Evolutionary conservation across 2,329 filamentous ascomycete species (phyloP), one percentile per base, ranked within the genome.

Genomic region (Sporothrix variecibatus): DNA sequence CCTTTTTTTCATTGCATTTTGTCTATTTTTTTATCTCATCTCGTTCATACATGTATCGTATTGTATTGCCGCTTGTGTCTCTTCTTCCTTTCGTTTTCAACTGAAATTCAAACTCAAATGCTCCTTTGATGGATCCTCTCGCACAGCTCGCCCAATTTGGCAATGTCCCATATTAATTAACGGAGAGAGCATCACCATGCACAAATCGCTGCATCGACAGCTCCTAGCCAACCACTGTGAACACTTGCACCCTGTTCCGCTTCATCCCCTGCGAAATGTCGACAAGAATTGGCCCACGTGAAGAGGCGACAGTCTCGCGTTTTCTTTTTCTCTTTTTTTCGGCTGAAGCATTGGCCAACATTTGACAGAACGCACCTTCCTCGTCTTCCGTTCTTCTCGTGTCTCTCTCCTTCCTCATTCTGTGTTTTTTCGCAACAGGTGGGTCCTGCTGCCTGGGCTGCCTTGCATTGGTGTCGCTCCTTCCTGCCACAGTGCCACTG

Each of bases 381-480:
- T 65, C 15, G n/a, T 4, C 40, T 31, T 58, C 17, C 6, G 9
- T 3, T 23, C n/a, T 23, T 23, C 20, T 53, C 49, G 4, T 15
- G 40, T 17, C 51, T 53, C 11, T 23, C 51, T 26, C 23, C 51
- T 23, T 53, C 8, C 23, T 6, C n/a, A 17, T 12, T 17, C 15
- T 20, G n/a, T 17, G 34, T 62, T 46, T 6, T 65, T 40, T 11
- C n/a, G 34, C 34, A 26, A 58, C n/a, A 60, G 46, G 72, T 69
- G 49, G 72, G 53, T 34, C 49, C 62, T 69, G 72, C 51, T 73
- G 72, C 72, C 72, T 73, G 49, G 7, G 4, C 28, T 69, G 65
- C 65, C 65, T 69, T 26, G 26, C 46, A 51, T 51, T 49, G 64
- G 64, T 49, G 40, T 49, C 23, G 60, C 64, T 31, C 40, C 23